These are phyloP conservation scores for Phytopythium oedochilum DNA, from an alignment of 352 stramenopile genomes.

Conservation along the genomic window DNA sequence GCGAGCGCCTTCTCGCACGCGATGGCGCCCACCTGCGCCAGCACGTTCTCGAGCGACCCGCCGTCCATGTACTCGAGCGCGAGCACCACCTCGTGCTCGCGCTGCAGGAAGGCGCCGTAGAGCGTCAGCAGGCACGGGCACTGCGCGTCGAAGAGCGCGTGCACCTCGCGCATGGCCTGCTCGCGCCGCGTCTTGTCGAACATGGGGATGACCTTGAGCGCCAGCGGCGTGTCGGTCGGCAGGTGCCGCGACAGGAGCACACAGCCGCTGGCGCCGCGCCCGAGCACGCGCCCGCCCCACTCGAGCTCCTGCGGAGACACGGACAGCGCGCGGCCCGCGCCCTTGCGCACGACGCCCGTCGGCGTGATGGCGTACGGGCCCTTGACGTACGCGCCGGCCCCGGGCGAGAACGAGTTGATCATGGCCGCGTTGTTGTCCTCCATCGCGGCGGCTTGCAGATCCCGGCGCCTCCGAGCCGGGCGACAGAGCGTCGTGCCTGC, in stretches of 20 bases:
- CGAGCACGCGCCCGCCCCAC: constrained; percentile 71
- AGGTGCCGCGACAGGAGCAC: constrained; percentile 63
- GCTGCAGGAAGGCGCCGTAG: constrained; percentile 83
- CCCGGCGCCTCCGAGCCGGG: not conserved
- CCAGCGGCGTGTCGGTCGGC: constrained; percentile 71
- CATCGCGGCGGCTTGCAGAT: constrained; percentile 15
- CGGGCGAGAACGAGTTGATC: constrained; percentile 66
- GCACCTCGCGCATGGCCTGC: constrained; percentile 88
- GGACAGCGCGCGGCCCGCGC: constrained; percentile 73
- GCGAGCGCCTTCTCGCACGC: constrained; percentile 81
- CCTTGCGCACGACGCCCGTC: constrained; percentile 74
- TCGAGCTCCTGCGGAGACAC: constrained; percentile 76
- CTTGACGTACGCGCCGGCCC: constrained; percentile 71
- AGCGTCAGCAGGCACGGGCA: constrained; percentile 87
- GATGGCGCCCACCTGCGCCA: constrained; percentile 76
- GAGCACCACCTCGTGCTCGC: constrained; percentile 86
- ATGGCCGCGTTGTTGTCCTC: constrained; percentile 41
- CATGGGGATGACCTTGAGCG: constrained; percentile 89
- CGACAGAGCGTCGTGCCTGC: not conserved
- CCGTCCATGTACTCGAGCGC: constrained; percentile 94
- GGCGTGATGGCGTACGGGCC: constrained; percentile 78
- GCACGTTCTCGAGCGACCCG: constrained; percentile 87
- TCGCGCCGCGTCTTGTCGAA: constrained; percentile 81
- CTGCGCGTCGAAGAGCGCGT: constrained; percentile 80
- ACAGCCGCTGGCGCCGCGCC: constrained; percentile 60